Percentiles rank a stretch among this genome's conserved stretches.
Evolutionary conservation across 2,329 filamentous ascomycete genomes (phyloP).

Genomic region (Ampelomyces quisqualis): DNA sequence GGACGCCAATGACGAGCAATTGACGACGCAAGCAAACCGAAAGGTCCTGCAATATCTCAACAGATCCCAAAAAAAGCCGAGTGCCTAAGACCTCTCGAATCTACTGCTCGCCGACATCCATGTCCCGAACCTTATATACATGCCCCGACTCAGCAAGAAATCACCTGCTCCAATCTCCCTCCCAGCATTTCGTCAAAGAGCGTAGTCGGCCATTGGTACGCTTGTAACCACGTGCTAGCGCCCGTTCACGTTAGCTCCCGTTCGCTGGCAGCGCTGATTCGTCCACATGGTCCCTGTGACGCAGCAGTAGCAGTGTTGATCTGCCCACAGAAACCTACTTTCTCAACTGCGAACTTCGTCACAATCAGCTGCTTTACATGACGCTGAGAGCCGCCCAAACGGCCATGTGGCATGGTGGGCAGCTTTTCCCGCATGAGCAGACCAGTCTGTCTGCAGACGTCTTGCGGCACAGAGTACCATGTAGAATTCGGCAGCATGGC

Average conservation of each 20-base stretch:
- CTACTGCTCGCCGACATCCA: conserved; percentile 1
- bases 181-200: conserved; percentile 6
- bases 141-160: conserved; percentile 1
- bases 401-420: too few species aligned
- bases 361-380: background rate
- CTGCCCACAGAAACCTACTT: too few species aligned
- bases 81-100: background rate
- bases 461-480: too few species aligned
- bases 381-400: too few species aligned
- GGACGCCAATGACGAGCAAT: conserved; percentile 2
- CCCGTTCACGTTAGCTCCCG: conserved; percentile 4
- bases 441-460: too few species aligned
- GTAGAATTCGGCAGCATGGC: background rate
- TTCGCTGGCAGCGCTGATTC: background rate
- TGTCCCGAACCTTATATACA: conserved; percentile 3
- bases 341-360: too few species aligned
- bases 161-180: too few species aligned
- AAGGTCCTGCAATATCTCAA: background rate
- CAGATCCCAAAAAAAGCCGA: too few species aligned
- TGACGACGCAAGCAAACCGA: background rate
- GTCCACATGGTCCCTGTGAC: conserved; percentile 13
- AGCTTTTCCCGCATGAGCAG: too few species aligned
- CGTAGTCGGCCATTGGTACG: background rate
- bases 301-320: conserved; percentile 1
- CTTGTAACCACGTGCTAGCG: conserved; percentile 5